Evolutionary conservation across 2,329 filamentous ascomycete species (phyloP).

Genomic region (Fusarium duplospermum): DNA sequence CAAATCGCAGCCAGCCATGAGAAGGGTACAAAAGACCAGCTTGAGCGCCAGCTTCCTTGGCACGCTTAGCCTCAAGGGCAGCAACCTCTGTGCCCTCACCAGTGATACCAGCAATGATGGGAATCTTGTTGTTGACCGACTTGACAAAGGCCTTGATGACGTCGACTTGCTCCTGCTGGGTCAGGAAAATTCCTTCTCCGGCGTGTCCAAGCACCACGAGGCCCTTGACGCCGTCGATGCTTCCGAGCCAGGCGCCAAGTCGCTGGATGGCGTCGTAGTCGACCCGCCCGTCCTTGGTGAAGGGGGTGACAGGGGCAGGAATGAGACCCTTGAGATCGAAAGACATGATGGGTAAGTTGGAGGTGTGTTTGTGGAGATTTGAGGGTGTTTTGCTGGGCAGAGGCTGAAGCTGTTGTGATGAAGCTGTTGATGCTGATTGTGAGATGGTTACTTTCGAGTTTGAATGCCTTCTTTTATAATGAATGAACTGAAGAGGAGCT

Average conservation of each 20-base stretch:
- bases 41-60: conserved; percentile 61
- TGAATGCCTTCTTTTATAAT: background rate
- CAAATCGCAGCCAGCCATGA: conserved; percentile 66
- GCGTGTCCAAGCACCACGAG: conserved; percentile 66
- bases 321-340: conserved; percentile 62
- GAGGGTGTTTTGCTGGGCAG: background rate
- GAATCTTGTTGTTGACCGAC: conserved; percentile 61
- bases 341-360: conserved; percentile 37
- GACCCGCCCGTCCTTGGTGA: conserved; percentile 59
- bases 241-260: conserved; percentile 64
- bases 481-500: background rate
- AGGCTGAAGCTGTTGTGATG: background rate
- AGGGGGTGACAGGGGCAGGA: conserved; percentile 64
- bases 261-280: conserved; percentile 65
- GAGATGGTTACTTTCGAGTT: background rate
- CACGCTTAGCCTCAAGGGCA: conserved; percentile 62
- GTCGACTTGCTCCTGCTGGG: conserved; percentile 59
- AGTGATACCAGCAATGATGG: conserved; percentile 65
- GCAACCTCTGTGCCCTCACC: conserved; percentile 65
- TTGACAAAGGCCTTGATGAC: conserved; percentile 65
- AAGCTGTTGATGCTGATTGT: background rate
- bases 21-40: conserved; percentile 65
- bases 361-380: background rate
- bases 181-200: conserved; percentile 65
- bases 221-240: conserved; percentile 62